Evolutionary conservation across 768 basidiomycete species (phyloP), one percentile per base, ranked within the genome.

Genomic region (Hypholoma sublateritium): DNA sequence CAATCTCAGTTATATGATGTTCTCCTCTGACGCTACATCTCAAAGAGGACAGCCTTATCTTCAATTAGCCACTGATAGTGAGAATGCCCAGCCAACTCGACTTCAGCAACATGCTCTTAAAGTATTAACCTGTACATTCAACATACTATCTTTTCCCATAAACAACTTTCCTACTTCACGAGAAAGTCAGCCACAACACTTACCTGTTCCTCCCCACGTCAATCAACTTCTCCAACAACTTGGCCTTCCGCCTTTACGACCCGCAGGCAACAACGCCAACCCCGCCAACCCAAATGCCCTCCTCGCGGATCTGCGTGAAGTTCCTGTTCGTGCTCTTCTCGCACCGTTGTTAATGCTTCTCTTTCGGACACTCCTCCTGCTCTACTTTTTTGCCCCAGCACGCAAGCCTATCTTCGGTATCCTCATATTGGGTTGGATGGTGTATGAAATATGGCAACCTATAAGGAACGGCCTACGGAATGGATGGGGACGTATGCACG

Each of bases 381-480:
- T 91, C 3, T 91, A 91, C 69, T 89, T 91, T 69, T 85, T 91
- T 64, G 85, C 86, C 4, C 89, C 89, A 0, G 80, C 86, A 6
- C 79, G 86, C 61, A 88, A 88, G 54, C 89, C 89, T 5, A 67
- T 91, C 17, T 80, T 91, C 57, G 87, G 84, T 35, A 61, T 88
- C 37, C 71, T 90, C 55, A 78, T 91, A 28, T 70, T 85, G 21
- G 81, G 77, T 2, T 91, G 87, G 87, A 82, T 89, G 68, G 54
- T 87, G 22, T 91, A 88, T 67, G 89, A 91, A 69, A 83, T 87
- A 34, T 89, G 87, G 87, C 81, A 80, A 50, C 85, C 86, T 22
- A 79, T 91, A 56, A 79, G 85, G 37, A 78, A 70, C 62, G 81
- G 64, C 48, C 64, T 76, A 25, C 64, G 69, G 32, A 74, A 76